Conservation (phyloP, 768 basidiomycete genomes). For the Mycena floridula region DNA sequence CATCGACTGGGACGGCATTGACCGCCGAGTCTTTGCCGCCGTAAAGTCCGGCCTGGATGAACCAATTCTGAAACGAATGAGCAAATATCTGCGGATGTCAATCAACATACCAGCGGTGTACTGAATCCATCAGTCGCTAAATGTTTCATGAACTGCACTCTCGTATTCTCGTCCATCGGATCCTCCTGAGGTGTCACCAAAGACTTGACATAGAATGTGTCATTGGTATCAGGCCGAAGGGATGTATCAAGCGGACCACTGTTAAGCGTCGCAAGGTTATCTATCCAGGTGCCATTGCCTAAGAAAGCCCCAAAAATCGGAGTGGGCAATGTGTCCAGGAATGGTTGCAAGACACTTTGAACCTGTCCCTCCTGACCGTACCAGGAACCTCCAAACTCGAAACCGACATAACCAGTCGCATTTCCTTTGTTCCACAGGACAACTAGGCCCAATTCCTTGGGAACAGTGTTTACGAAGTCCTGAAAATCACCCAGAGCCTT, state of each 20-base stretch:
- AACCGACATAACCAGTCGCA: slow-evolving; percentile 21
- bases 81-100: background rate
- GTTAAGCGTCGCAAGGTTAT: slow-evolving; percentile 24
- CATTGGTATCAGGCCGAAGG: slow-evolving; percentile 19
- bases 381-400: slow-evolving; percentile 30
- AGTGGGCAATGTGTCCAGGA: slow-evolving; percentile 21
- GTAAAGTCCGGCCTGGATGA: slow-evolving; percentile 34
- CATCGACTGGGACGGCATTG: slow-evolving; percentile 29
- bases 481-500: slow-evolving; percentile 28
- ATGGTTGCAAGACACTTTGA: slow-evolving; percentile 26
- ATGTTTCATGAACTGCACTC: slow-evolving; percentile 30
- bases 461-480: slow-evolving; percentile 24
- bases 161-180: slow-evolving; percentile 25
- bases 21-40: slow-evolving; percentile 41
- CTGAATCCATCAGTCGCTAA: slow-evolving; percentile 32
- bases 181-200: slow-evolving; percentile 30
- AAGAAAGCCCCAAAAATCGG: slow-evolving; percentile 16
- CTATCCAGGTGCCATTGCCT: slow-evolving; percentile 26
- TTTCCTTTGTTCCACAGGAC: slow-evolving; percentile 24
- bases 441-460: slow-evolving; percentile 27
- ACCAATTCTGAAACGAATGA: slow-evolving; percentile 15
- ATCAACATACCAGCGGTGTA: slow-evolving; percentile 28
- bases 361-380: slow-evolving; percentile 25
- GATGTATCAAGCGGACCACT: slow-evolving; percentile 22
- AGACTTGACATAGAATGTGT: slow-evolving; percentile 40